Evolutionary conservation across 163 green algal genomes (phyloP).

Genomic region (Coccomyxa subellipsoidea): DNA sequence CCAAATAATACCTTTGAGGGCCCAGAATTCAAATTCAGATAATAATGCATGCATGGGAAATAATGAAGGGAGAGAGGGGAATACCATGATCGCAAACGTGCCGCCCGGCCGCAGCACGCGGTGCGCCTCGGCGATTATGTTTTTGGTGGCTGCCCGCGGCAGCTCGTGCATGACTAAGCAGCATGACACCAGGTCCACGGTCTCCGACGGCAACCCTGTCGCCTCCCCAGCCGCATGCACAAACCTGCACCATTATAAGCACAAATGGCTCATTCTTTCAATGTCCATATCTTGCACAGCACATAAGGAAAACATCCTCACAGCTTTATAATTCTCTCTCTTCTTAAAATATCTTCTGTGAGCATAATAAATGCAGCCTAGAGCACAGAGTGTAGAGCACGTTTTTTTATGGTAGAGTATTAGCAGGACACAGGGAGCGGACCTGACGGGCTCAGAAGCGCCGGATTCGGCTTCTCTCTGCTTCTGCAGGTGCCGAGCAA

Average conservation of each 20-base stretch:
- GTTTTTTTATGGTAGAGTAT: no score
- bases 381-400: no score
- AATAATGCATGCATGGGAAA: no score
- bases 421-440: no score
- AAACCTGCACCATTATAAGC: conserved; percentile 44
- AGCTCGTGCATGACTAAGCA: conserved; percentile 77
- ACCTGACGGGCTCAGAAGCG: not conserved
- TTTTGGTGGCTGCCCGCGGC: conserved; percentile 37
- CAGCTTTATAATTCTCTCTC: no score
- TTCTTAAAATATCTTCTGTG: no score
- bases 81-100: conserved; percentile 48
- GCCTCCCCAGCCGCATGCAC: conserved; percentile 61
- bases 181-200: conserved; percentile 67
- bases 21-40: no score
- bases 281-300: no score
- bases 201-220: conserved; percentile 48
- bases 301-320: no score
- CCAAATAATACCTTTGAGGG: no score
- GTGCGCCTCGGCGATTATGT: conserved; percentile 55
- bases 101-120: conserved; percentile 58
- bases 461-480: not conserved
- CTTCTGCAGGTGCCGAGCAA: conserved; percentile 37
- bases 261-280: not conserved
- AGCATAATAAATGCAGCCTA: no score
- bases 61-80: not conserved